Evolutionary conservation across 805 yeast species (phyloP).

Genomic region (Metschnikowia cubensis): DNA sequence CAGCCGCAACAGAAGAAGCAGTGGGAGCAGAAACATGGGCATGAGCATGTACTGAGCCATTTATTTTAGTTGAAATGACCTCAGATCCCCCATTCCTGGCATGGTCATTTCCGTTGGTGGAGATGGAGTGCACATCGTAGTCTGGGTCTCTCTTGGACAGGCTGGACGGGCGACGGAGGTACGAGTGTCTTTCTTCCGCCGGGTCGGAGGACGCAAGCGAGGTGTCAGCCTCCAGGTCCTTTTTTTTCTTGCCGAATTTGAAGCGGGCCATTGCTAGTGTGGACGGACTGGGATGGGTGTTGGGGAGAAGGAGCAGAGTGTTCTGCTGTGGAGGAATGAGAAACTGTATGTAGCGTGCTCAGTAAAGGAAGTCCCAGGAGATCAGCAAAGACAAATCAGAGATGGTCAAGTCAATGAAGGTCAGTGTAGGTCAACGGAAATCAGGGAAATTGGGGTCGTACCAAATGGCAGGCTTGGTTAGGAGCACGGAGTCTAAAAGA

Average conservation of each 20-base stretch:
- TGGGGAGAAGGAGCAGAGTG: not conserved
- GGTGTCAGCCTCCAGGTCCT: slow-evolving; percentile 24
- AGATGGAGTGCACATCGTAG: not conserved
- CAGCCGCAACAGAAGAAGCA: no score
- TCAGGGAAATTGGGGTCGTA: no score
- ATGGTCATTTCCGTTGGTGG: not conserved
- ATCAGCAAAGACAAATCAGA: no score
- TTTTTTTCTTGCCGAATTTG: slow-evolving; percentile 50
- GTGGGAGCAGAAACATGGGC: not conserved
- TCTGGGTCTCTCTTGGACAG: slow-evolving; percentile 12
- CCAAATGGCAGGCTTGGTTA: no score
- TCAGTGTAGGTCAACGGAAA: no score
- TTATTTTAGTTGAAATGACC: not conserved
- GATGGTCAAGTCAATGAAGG: no score
- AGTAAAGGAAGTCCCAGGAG: no score
- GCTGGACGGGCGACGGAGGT: slow-evolving; percentile 15
- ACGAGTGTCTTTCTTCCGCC: slow-evolving; percentile 10
- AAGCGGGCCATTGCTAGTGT: slow-evolving; percentile 47
- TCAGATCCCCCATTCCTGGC: not conserved
- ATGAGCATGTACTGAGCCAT: slow-evolving; percentile 2
- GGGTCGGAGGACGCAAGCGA: slow-evolving; percentile 12
- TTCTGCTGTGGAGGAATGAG: not conserved
- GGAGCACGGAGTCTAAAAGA: no score
- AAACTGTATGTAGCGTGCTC: not conserved
- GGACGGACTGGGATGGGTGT: not conserved